Evolutionary conservation across 2,329 filamentous ascomycete species (phyloP).

Genomic region (Calonectria fujianensis): DNA sequence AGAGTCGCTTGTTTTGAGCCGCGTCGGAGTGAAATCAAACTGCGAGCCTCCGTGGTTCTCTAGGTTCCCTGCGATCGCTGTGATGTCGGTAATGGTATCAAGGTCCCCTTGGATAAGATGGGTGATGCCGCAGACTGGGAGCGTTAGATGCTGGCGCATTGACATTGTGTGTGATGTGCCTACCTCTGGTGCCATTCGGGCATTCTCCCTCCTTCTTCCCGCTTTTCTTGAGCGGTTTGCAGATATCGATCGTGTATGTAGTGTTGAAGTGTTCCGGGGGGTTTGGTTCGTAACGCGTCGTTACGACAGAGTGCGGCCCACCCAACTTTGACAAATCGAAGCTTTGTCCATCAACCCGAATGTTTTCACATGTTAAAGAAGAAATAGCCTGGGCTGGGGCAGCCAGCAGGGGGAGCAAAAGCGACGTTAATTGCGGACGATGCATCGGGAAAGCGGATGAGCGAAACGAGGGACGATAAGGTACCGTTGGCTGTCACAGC

Average conservation of each 20-base stretch:
- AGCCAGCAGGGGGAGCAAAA: conserved; percentile 62
- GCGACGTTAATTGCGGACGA: conserved; percentile 60
- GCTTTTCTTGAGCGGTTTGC: conserved; percentile 78
- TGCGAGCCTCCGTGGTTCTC: conserved; percentile 72
- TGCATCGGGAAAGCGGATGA: conserved; percentile 60
- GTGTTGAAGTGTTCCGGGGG: conserved; percentile 77
- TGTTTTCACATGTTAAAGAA: conserved; percentile 77
- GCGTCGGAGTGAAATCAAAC: conserved; percentile 79
- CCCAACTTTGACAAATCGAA: conserved; percentile 80
- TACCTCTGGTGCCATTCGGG: conserved; percentile 81
- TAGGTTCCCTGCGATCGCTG: conserved; percentile 85
- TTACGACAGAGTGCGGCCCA: conserved; percentile 82
- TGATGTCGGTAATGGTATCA: conserved; percentile 73
- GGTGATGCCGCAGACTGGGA: conserved; percentile 84
- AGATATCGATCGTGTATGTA: conserved; percentile 89
- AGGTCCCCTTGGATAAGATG: conserved; percentile 71
- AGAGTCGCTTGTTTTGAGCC: conserved; percentile 79
- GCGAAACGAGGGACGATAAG: conserved; percentile 36
- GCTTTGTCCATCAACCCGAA: conserved; percentile 74
- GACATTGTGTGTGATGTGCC: conserved; percentile 42
- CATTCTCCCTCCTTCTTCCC: conserved; percentile 77
- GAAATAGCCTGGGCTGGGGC: conserved; percentile 64
- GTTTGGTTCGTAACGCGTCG: conserved; percentile 71
- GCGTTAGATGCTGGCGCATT: conserved; percentile 34
- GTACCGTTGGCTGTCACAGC: conserved; percentile 29